phyloP scores from a whole-genome alignment of 805 yeast species.

The Kockiozyma suomiensis region DNA sequence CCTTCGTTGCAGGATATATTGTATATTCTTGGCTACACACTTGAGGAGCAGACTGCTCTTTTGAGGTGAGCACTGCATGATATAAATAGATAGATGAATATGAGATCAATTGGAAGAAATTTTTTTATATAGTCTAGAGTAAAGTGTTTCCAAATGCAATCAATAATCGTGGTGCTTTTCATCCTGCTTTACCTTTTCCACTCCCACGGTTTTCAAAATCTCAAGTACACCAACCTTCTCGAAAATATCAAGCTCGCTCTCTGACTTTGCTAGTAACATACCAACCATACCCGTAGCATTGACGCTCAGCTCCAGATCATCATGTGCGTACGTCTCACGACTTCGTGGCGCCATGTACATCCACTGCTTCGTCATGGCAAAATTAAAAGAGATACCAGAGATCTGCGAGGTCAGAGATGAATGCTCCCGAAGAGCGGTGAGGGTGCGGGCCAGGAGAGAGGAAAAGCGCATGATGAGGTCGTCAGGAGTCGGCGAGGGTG shows the following conservation, averaged over 20 bases:
- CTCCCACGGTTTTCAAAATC: conserved; percentile 66
- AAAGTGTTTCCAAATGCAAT: not conserved
- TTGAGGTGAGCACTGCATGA: no score
- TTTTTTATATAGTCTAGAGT: not conserved
- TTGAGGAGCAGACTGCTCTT: conserved; percentile 52
- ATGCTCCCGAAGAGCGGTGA: conserved; percentile 55
- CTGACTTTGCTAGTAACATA: conserved; percentile 70
- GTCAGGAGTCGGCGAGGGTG: conserved; percentile 49
- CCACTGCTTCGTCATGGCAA: conserved; percentile 79
- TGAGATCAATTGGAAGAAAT: not conserved
- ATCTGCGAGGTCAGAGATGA: conserved; percentile 15
- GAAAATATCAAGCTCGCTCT: conserved; percentile 51
- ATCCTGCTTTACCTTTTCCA: conserved; percentile 46
- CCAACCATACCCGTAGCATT: conserved; percentile 85
- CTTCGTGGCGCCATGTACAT: conserved; percentile 85
- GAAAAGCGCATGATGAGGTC: conserved; percentile 73
- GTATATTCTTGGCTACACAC: conserved; percentile 76
- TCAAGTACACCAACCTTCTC: conserved; percentile 51
- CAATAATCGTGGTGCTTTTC: conserved; percentile 34
- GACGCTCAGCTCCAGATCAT: conserved; percentile 51
- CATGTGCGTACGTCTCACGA: conserved; percentile 52
- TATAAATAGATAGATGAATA: no score
- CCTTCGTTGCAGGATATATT: conserved; percentile 71
- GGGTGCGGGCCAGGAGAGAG: conserved; percentile 67
- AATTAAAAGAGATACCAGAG: conserved; percentile 68